Evolutionary conservation across 805 yeast genomes (phyloP), one percentile per base, ranked within the genome.

Genomic region (Wickerhamomyces bisporus): DNA sequence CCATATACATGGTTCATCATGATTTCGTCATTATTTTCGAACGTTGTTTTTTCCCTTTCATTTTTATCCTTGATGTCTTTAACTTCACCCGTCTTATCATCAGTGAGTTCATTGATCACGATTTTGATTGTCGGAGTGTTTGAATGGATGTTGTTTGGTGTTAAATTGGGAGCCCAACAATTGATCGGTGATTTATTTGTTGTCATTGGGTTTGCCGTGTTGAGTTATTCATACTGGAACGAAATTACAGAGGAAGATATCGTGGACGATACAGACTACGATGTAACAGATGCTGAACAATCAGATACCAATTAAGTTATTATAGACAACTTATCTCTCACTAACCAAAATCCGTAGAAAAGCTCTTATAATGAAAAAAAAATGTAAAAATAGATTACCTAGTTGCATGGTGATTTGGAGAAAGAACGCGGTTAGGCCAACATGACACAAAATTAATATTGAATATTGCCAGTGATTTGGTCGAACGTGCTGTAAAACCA

Each of bases 61-160:
- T 86, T 87, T 48, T 66, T 86, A 41, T 72, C 87, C 2, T 63
- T 86, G 45, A 84, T 86, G 84, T 80, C 95, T 0, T 69, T 86
- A 39, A 86, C 96, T 0, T 79, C 85, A 4, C 96, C 96, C 0
- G 95, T 87, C 2, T 64, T 87, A 30, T 82, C 93, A 2, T 75
- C 85, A 0, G 77, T 73, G 7, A 70, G 81, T 25, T 75, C 87
- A 0, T 63, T 86, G 41, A 68, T 86, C 34, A 85, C 95, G 0
- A 87, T 88, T 16, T 71, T 86, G 44, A 58, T 86, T 37, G 93
- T 87, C 31, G 95, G 95, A 0, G 35, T 84, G 1, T 78, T 78
- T 16, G 95, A 86, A 54, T 84, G 83, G 80, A 38, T 71, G 0
- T 48, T 82, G 9, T 83, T 82, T 61, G 84, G 80, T 5, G 72